Evolutionary conservation across 768 basidiomycete species (phyloP), one percentile per base, ranked within the genome.

Genomic region (Cyclocybe cylindracea): DNA sequence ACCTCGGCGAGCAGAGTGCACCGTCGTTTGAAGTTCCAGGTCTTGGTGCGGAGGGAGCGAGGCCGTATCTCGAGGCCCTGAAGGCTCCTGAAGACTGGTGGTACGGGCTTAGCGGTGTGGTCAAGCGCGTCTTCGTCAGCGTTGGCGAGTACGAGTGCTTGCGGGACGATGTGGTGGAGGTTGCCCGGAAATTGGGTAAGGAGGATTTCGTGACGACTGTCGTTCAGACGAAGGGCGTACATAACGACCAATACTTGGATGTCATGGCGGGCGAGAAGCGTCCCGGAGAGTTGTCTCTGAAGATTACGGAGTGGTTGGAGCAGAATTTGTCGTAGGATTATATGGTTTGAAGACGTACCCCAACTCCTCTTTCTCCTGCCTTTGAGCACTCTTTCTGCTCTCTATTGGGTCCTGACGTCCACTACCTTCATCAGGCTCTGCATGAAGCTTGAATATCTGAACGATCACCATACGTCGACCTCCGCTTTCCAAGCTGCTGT

Each of bases 191-290:
- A 44, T 43, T 63, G 7, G 54, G 62, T 24, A 31, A 46, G 0
- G 37, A 56, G 6, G 8, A 31, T 4, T 35, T 51, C 24, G 48
- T 57, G 44, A 55, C 57, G 34, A 54, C 70, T 19, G 57, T 65
- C 7, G 43, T 71, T 24, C 71, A 74, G 53, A 51, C 62, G 24
- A 52, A 58, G 38, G 74, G 72, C 2, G 58, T 74, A 8, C 74
- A 76, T 44, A 66, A 72, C 50, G 72, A 74, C 48, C 63, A 66
- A 40, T 70, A 60, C 34, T 55, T 70, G 33, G 71, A 75, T 51
- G 68, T 69, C 38, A 41, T 66, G 19, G 43, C 50, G 11, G 53
- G 53, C 9, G 58, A 61, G 44, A 49, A 50, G 45, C 56, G 57
- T 44, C 29, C 58, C 29, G 58, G 63, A 3, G 59, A 59, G 13